A percentile compares a stretch with the other conserved stretches of the same genome.
Conservation (phyloP, 2,329 filamentous ascomycete genomes). For the Remersonia thermophila region DNA sequence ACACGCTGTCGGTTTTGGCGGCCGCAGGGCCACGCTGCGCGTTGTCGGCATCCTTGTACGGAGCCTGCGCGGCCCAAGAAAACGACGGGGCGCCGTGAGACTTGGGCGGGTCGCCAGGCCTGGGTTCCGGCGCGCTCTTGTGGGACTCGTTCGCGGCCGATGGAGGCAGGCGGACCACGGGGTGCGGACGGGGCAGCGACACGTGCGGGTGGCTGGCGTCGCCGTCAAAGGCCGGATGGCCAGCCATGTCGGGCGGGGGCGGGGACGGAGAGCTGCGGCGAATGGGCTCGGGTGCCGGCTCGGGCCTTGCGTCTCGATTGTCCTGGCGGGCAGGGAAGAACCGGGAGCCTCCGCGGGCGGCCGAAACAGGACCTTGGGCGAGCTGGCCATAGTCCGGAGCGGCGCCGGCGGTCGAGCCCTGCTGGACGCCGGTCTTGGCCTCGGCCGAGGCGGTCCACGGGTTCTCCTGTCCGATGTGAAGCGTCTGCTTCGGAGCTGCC, state of each 20-base stretch:
- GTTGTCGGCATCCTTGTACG: slow-evolving; percentile 14
- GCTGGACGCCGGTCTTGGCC: slow-evolving; percentile 8
- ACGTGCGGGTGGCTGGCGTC: slow-evolving; percentile 54
- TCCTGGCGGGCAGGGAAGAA: slow-evolving; percentile 47
- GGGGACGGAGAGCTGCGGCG: slow-evolving; percentile 51
- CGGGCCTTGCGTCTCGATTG: slow-evolving; percentile 15
- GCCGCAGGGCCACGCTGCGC: slow-evolving; percentile 1
- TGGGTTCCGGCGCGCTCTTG: slow-evolving; percentile 1
- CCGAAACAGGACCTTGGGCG: slow-evolving; percentile 2
- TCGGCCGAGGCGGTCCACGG: slow-evolving; percentile 12
- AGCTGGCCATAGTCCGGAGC: slow-evolving; percentile 12
- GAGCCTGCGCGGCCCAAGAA: slow-evolving; percentile 13
- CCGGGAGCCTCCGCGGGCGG: slow-evolving; percentile 34
- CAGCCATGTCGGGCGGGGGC: slow-evolving; percentile 57
- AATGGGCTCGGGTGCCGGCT: slow-evolving; percentile 20
- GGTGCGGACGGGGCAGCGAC: slow-evolving; percentile 55
- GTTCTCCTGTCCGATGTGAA: slow-evolving; percentile 19
- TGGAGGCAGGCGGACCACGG: slow-evolving; percentile 72
- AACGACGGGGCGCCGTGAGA: slow-evolving; percentile 11
- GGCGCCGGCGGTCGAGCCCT: slow-evolving; percentile 4
- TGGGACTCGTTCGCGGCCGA: slow-evolving; percentile 24
- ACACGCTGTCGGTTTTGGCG: slow-evolving; percentile 11
- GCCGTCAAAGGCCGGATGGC: slow-evolving; percentile 61
- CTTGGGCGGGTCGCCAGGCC: slow-evolving; percentile 3
- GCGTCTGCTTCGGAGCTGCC: slow-evolving; percentile 18